Percentiles rank a stretch among this genome's conserved stretches.
Evolutionary conservation across 1,284 basidiomycete genomes (phyloP).

Genomic region (Serendipita sp.): DNA sequence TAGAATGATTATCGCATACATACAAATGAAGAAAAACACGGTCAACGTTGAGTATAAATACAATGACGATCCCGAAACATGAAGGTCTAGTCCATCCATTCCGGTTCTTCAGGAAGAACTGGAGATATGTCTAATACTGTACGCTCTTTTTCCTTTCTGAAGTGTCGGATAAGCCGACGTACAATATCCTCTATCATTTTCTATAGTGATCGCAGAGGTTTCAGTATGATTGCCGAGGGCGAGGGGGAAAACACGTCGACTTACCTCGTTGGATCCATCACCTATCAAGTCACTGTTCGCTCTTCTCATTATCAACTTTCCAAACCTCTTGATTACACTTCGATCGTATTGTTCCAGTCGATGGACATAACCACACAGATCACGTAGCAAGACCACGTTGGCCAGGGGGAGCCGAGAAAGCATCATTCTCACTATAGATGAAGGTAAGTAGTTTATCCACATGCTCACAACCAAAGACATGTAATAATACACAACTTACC

Average conservation of each 20-base stretch:
- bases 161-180: not conserved
- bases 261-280: not conserved
- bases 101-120: too few relatives aligned
- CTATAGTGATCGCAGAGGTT: not conserved
- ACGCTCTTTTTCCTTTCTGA: not conserved
- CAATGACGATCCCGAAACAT: too few relatives aligned
- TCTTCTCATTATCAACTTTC: not conserved
- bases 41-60: too few relatives aligned
- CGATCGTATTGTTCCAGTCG: not conserved
- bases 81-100: too few relatives aligned
- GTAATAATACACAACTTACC: not conserved
- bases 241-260: not conserved
- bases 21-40: too few relatives aligned
- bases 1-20: too few relatives aligned
- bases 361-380: not conserved
- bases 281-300: not conserved
- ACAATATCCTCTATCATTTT: not conserved
- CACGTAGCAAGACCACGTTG: not conserved
- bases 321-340: not conserved
- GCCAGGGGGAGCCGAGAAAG: not conserved
- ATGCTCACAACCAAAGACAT: too few relatives aligned
- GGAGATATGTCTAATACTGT: not conserved
- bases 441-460: too few relatives aligned
- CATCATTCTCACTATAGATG: not conserved
- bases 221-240: too few relatives aligned